phyloP scores from a whole-genome alignment of 768 basidiomycete species.

The Baorangia bicolor region DNA sequence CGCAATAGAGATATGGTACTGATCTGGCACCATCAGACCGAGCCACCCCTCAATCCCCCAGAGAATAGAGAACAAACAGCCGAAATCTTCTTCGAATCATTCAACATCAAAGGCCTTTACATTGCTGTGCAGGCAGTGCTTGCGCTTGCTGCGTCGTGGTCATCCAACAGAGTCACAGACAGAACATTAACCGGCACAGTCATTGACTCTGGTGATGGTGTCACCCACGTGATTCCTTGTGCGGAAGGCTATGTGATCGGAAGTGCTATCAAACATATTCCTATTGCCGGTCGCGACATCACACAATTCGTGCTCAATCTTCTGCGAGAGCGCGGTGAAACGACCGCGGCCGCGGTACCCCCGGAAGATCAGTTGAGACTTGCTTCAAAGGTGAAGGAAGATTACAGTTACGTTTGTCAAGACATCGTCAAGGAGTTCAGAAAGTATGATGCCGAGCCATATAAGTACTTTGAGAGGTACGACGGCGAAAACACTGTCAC shows the following conservation, averaged over 20 bases:
- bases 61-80: slow-evolving; percentile 99
- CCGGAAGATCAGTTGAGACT: slow-evolving; percentile 93
- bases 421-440: slow-evolving; percentile 99
- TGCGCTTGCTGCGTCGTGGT: slow-evolving; percentile 97
- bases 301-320: slow-evolving; percentile 94
- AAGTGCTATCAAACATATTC: slow-evolving; percentile 97
- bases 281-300: slow-evolving; percentile 97
- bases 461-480: slow-evolving; percentile 91
- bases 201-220: slow-evolving; percentile 98
- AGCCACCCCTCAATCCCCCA: slow-evolving; percentile 95
- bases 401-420: slow-evolving; percentile 97
- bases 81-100: slow-evolving; percentile 99
- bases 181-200: slow-evolving; percentile 95
- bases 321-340: slow-evolving; percentile 94
- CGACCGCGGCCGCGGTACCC: slow-evolving; percentile 76
- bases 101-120: slow-evolving; percentile 98
- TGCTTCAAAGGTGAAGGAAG: slow-evolving; percentile 95
- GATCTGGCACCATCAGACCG: slow-evolving; percentile 62
- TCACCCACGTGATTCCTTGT: slow-evolving; percentile 94
- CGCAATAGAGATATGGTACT: background rate
- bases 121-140: slow-evolving; percentile 99
- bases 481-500: slow-evolving; percentile 94
- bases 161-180: slow-evolving; percentile 84
- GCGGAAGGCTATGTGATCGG: slow-evolving; percentile 99
- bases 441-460: slow-evolving; percentile 96